Evolutionary conservation across 768 basidiomycete species (phyloP).

Genomic region (Candolleomyces efflorescens): DNA sequence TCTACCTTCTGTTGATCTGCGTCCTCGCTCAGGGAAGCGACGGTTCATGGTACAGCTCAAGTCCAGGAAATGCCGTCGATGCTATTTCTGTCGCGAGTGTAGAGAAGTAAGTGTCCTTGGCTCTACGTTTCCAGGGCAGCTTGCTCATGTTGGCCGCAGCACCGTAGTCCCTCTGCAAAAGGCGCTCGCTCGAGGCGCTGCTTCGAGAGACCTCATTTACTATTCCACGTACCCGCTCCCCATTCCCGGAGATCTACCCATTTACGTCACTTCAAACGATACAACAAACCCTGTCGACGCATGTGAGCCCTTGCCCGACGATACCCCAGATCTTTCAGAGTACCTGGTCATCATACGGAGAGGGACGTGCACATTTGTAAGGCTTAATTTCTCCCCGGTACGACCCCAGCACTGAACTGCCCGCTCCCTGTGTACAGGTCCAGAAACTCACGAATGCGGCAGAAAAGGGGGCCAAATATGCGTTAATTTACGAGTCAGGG

Average conservation of each 20-base stretch:
- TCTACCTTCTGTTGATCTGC: not conserved
- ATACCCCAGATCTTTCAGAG: constrained; percentile 46
- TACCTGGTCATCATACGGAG: constrained; percentile 53
- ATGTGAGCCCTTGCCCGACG: constrained; percentile 49
- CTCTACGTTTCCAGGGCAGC: not conserved
- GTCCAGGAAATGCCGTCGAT: constrained; percentile 48
- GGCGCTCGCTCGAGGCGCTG: constrained; percentile 41
- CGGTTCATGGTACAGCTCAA: constrained; percentile 59
- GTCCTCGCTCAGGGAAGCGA: constrained; percentile 34
- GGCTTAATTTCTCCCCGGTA: constrained; percentile 1
- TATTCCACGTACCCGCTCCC: constrained; percentile 44
- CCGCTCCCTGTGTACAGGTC: constrained; percentile 23
- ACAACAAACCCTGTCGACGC: constrained; percentile 50
- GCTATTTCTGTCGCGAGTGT: constrained; percentile 54
- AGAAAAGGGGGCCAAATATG: constrained; percentile 44
- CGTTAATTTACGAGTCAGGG: constrained; percentile 53
- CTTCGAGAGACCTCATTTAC: constrained; percentile 39
- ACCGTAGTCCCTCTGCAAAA: constrained; percentile 48
- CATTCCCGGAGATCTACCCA: constrained; percentile 39
- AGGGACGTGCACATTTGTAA: constrained; percentile 55
- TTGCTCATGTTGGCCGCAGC: constrained; percentile 1
- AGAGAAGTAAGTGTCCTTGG: constrained; percentile 38
- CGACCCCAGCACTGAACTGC: not conserved
- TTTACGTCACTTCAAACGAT: constrained; percentile 55
- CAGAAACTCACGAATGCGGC: constrained; percentile 48